A percentile compares a stretch with the other conserved stretches of the same genome.
phyloP scores from a whole-genome alignment of 2,329 filamentous ascomycete species.

The Nemania diffusa region DNA sequence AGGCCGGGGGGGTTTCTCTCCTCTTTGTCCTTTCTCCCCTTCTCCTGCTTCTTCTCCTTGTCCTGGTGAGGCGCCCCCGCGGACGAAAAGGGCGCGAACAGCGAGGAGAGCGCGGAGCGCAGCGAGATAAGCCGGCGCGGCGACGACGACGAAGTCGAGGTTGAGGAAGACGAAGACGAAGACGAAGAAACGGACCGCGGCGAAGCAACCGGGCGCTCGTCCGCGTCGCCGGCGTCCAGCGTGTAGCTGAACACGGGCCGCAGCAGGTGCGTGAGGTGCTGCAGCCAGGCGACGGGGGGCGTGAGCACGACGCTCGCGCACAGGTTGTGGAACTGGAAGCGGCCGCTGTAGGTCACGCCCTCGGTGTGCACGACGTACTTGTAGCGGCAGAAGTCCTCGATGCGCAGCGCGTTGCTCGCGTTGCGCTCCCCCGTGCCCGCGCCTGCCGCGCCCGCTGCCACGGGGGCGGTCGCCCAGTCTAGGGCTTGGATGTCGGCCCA shows the following conservation, averaged over 20 bases:
- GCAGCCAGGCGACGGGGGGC: slow-evolving; percentile 60
- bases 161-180: slow-evolving; percentile 2
- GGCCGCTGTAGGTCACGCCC: slow-evolving; percentile 64
- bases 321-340: slow-evolving; percentile 62
- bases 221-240: slow-evolving; percentile 21
- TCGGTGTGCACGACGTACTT: slow-evolving; percentile 64
- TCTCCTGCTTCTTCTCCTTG: neutral
- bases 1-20: slow-evolving; percentile 8
- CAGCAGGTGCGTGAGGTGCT: slow-evolving; percentile 61
- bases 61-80: neutral
- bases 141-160: neutral
- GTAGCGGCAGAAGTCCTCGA: slow-evolving; percentile 63
- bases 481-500: slow-evolving; percentile 63
- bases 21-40: neutral
- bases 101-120: slow-evolving; percentile 2
- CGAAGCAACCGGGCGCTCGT: too few relatives aligned
- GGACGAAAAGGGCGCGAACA: neutral
- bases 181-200: neutral
- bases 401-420: slow-evolving; percentile 57
- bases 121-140: neutral
- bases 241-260: slow-evolving; percentile 56
- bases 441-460: slow-evolving; percentile 28
- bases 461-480: slow-evolving; percentile 44
- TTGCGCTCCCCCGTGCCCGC: slow-evolving; percentile 47
- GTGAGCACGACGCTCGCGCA: slow-evolving; percentile 60